Conservation (phyloP, 2,329 filamentous ascomycete genomes). For the Penicillium sp. region DNA sequence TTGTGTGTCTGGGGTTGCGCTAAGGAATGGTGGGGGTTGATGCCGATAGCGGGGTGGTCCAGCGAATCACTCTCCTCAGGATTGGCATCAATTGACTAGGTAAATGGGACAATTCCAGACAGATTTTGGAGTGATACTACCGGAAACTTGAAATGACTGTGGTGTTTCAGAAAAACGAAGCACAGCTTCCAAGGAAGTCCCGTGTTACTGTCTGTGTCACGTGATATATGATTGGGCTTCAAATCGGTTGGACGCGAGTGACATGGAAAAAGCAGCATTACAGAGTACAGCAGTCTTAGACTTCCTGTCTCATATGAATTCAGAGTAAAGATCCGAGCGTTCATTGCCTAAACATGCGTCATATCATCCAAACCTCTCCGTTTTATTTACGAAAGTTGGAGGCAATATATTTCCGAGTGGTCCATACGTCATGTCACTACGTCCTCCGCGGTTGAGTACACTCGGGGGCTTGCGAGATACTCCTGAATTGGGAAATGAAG, state of each 20-base stretch:
- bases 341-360: no score
- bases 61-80: neutral
- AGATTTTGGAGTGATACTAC: neutral
- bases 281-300: neutral
- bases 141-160: neutral
- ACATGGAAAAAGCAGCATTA: neutral
- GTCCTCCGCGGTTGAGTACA: no score
- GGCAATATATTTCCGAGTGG: no score
- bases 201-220: neutral
- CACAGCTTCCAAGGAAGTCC: neutral
- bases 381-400: no score
- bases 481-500: no score
- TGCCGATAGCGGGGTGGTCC: neutral
- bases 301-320: no score
- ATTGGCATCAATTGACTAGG: neutral
- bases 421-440: no score
- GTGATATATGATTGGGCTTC: neutral
- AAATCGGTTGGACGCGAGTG: neutral
- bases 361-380: no score
- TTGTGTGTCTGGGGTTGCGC: constrained; percentile 4
- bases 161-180: neutral
- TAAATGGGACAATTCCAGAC: neutral
- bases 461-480: no score
- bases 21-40: constrained; percentile 1
- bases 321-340: no score